These are phyloP conservation scores for Pichia sp. DNA, from an alignment of 1,139 yeast species.

Conservation along the genomic window DNA sequence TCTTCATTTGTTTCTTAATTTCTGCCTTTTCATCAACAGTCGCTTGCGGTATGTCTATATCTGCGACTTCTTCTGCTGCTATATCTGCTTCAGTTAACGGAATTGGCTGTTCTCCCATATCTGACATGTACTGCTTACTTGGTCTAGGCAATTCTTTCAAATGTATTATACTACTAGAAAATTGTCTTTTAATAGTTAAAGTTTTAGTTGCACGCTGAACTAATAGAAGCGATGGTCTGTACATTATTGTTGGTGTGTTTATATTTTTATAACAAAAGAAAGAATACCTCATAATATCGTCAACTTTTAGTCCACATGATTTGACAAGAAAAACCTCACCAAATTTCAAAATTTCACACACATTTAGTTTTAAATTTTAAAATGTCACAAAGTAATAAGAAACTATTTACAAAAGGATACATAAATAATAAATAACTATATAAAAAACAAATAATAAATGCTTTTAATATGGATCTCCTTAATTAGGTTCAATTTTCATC, in stretches of 20 bases:
- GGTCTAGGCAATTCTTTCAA: constrained; percentile 16
- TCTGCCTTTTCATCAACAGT: constrained; percentile 19
- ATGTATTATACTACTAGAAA: not conserved
- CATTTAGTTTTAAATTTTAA: not conserved
- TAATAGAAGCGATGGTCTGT: not conserved
- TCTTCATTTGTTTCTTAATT: constrained; percentile 21
- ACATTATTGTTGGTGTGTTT: not conserved
- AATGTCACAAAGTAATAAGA: not conserved
- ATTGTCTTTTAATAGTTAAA: not conserved
- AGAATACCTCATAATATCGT: not conserved
- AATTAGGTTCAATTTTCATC: constrained; percentile 4
- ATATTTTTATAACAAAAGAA: not conserved
- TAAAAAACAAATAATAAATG: not conserved
- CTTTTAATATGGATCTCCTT: not conserved
- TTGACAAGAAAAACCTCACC: not conserved
- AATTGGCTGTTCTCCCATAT: constrained; percentile 20
- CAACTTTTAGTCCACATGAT: not conserved
- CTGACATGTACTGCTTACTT: constrained; percentile 15
- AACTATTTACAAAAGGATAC: not conserved
- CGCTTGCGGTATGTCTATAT: constrained; percentile 16
- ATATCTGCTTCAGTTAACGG: constrained; percentile 19
- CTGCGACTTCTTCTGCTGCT: constrained; percentile 15
- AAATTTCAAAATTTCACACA: not conserved
- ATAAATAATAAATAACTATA: not conserved
- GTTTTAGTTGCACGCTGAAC: constrained; percentile 1